A percentile compares a stretch with the other conserved stretches of the same genome.
These are phyloP conservation scores for Pythium apleroticum DNA, from an alignment of 352 stramenopile genomes.

Conservation along the genomic window DNA sequence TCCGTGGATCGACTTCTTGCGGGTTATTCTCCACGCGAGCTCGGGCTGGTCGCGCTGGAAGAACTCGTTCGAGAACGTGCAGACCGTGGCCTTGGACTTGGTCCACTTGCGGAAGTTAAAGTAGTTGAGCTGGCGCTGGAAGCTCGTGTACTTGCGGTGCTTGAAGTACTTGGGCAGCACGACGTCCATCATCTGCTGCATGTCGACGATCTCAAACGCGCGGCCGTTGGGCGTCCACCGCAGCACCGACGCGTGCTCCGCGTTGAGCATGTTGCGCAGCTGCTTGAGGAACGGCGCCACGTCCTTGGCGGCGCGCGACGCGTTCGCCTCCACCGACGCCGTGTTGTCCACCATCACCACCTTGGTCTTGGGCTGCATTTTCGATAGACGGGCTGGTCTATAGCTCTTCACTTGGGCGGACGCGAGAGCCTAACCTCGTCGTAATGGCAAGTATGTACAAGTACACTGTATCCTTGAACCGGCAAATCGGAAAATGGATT, in stretches of 20 bases:
- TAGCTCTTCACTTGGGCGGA: too few relatives aligned
- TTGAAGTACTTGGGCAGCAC: slow-evolving; percentile 86
- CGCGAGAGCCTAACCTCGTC: too few relatives aligned
- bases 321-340: not conserved
- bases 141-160: slow-evolving; percentile 87
- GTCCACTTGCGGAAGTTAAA: slow-evolving; percentile 92
- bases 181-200: slow-evolving; percentile 31
- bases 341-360: not conserved
- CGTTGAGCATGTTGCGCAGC: slow-evolving; percentile 51
- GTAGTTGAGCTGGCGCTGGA: slow-evolving; percentile 93
- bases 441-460: too few relatives aligned
- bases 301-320: slow-evolving; percentile 8
- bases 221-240: slow-evolving; percentile 30
- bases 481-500: not conserved
- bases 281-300: slow-evolving; percentile 53
- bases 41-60: slow-evolving; percentile 64
- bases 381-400: too few relatives aligned
- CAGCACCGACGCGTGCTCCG: slow-evolving; percentile 34
- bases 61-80: slow-evolving; percentile 73
- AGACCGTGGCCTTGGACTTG: slow-evolving; percentile 75
- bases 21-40: slow-evolving; percentile 53
- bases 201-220: slow-evolving; percentile 36
- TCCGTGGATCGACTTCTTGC: slow-evolving; percentile 38
- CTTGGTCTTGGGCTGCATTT: not conserved
- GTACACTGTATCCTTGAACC: too few relatives aligned